These are phyloP conservation scores for Ophiocordyceps camponoti-leonardi DNA, from an alignment of 2,329 filamentous ascomycete genomes.

Conservation along the genomic window DNA sequence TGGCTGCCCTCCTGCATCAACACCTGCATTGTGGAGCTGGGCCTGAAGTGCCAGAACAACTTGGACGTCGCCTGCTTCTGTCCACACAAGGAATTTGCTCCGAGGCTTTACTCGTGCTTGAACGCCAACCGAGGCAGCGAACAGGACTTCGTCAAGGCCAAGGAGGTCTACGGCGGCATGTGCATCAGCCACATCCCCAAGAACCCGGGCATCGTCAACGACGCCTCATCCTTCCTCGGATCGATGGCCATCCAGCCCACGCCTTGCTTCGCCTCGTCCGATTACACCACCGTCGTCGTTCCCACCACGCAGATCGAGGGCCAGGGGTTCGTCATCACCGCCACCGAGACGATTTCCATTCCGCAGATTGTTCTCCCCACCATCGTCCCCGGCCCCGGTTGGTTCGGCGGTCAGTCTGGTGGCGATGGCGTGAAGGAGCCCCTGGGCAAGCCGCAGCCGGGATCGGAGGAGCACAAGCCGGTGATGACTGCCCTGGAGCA, in stretches of 20 bases:
- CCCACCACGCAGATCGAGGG: background rate
- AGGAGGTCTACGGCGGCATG: conserved; percentile 80
- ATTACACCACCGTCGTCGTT: conserved; percentile 30
- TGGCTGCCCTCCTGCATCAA: conserved; percentile 80
- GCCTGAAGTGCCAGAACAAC: conserved; percentile 58
- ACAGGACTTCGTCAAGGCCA: conserved; percentile 49
- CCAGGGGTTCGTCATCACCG: background rate
- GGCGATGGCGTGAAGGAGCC: background rate
- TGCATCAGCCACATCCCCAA: conserved; percentile 56
- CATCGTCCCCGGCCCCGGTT: background rate
- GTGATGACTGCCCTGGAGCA: too few species aligned
- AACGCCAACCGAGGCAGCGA: conserved; percentile 55
- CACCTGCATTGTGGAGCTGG: conserved; percentile 61
- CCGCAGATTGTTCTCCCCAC: background rate
- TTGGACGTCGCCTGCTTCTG: conserved; percentile 76
- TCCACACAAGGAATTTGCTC: conserved; percentile 57
- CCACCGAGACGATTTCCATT: background rate
- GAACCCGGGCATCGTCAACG: conserved; percentile 78
- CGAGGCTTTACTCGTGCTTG: conserved; percentile 67
- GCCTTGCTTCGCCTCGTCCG: conserved; percentile 30
- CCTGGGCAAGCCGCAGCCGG: too few species aligned
- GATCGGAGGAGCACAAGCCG: background rate
- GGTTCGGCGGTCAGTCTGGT: background rate
- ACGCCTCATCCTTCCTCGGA: conserved; percentile 45
- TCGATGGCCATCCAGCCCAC: conserved; percentile 37